Conservation (phyloP, 139 green algal species). For the Gonium pectorale region DNA sequence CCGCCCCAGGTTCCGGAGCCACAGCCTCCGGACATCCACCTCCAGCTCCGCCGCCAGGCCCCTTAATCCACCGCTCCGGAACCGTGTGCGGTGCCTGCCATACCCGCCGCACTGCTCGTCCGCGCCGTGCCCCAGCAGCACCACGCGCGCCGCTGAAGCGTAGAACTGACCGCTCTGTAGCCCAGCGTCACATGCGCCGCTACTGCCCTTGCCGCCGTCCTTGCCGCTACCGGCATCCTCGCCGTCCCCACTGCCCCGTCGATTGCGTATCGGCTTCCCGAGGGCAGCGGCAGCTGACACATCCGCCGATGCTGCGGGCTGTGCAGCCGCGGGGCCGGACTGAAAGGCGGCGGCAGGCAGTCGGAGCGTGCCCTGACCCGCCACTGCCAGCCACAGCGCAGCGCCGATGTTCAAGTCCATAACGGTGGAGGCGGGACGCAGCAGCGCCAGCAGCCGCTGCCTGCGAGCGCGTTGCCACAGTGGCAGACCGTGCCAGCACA, state of each 20-base stretch:
- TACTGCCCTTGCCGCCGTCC: constrained; percentile 15
- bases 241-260: not conserved
- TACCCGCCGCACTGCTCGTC: constrained; percentile 96
- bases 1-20: constrained; percentile 92
- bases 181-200: too few species aligned
- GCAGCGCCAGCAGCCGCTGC: constrained; percentile 75
- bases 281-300: not conserved
- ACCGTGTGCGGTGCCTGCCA: constrained; percentile 90
- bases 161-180: constrained; percentile 54
- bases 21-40: constrained; percentile 89
- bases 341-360: not conserved
- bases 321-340: too few species aligned
- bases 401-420: constrained; percentile 98
- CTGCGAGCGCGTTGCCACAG: constrained; percentile 37
- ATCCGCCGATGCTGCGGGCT: too few species aligned
- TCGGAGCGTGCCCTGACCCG: constrained; percentile 59
- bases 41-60: constrained; percentile 76
- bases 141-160: constrained; percentile 73
- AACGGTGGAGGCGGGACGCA: constrained; percentile 85
- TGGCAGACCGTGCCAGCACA: too few species aligned
- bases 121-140: constrained; percentile 93
- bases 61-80: constrained; percentile 54
- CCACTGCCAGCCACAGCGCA: constrained; percentile 88
- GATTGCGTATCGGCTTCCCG: not conserved
- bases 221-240: too few species aligned